Base-by-base conservation (phyloP, 108 stramenopile genomes). In the Cyclotella sp. region DNA sequence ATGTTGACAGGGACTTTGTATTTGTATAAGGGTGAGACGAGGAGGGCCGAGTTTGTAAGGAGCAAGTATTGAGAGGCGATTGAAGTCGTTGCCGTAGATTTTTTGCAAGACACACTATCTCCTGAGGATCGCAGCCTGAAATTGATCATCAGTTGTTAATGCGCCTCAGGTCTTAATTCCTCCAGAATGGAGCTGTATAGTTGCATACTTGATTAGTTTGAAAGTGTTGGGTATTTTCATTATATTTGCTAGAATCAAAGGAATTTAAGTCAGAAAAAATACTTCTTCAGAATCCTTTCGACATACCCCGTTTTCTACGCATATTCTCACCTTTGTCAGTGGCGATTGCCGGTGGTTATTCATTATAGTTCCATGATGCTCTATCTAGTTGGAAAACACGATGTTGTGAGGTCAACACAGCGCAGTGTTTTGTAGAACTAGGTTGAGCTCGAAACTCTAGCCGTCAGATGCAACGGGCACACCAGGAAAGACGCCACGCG, bases 1-100 rank as follows among this genome's bases (percentile, higher is more conserved):
- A 77, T 88, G 79, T 74, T 85, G 26, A 90, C 90, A 51, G 90
- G 90, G 26, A 88, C 85, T 22, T 73, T 90, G 41, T 90, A 88
- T 61, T 70, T 90, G 78, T 88, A 90, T 65, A 81, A 87, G 24
- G 90, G 90, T 9, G 78, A 72, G 11, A 73, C 82, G 18, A 81
- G 62, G 41, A 78, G 87, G 60, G 90, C 88, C 11, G 90, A 87
- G 47, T 90, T 88, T 75, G 70, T 90, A 28, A 84, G 84, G 53
- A 72, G 53, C 40, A 85, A 86, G 30, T 88, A 78, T 55, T 26
- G 41, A 74, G 55, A 24, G 19, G 12, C 21, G 24, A 24, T 57
- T n/a, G 24, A 57, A 57, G n/a, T 21, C 5, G 55, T 22, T 12
- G 24, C 18, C 9, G 13, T 45, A 45, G 13, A 45, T 45, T 45